phyloP scores from a whole-genome alignment of 495 filamentous ascomycete genomes.

The Penicillium daleae region DNA sequence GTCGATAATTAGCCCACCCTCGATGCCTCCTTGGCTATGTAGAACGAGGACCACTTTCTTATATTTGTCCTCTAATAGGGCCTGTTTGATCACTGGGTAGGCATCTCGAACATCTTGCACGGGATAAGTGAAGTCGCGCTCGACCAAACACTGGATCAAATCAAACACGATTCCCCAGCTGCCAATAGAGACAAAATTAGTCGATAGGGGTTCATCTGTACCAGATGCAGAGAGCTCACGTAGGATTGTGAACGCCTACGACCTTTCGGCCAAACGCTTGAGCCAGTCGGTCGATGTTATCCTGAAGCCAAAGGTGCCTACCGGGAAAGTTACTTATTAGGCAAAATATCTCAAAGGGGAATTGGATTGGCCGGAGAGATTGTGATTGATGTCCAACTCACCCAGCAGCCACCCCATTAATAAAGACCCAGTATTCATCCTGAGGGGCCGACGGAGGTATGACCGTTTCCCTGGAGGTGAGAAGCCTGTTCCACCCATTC shows the following conservation, averaged over 20 bases:
- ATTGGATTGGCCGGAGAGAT: background rate
- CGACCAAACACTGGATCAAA: constrained; percentile 68
- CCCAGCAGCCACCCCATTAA: background rate
- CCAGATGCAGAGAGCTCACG: background rate
- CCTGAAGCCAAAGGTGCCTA: background rate
- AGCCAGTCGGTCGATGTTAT: background rate
- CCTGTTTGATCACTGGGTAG: constrained; percentile 9
- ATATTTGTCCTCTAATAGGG: constrained; percentile 40
- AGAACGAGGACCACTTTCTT: constrained; percentile 71
- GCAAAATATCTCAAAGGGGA: too few relatives aligned
- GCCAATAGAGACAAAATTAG: too few relatives aligned
- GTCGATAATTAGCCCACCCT: constrained; percentile 68
- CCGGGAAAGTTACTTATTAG: too few relatives aligned
- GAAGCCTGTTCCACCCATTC: too few relatives aligned
- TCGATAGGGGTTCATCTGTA: too few relatives aligned
- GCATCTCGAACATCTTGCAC: constrained; percentile 62
- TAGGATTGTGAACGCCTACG: background rate
- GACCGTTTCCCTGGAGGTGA: too few relatives aligned
- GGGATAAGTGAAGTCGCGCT: constrained; percentile 68
- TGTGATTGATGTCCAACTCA: background rate
- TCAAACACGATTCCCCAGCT: constrained; percentile 63
- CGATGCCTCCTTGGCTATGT: constrained; percentile 77
- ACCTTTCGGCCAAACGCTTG: background rate
- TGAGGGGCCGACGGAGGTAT: background rate
- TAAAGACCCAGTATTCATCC: background rate